These are phyloP conservation scores for Fraxinus sp. DNA, from an alignment of 305 asterid genomes.

Conservation along the genomic window DNA sequence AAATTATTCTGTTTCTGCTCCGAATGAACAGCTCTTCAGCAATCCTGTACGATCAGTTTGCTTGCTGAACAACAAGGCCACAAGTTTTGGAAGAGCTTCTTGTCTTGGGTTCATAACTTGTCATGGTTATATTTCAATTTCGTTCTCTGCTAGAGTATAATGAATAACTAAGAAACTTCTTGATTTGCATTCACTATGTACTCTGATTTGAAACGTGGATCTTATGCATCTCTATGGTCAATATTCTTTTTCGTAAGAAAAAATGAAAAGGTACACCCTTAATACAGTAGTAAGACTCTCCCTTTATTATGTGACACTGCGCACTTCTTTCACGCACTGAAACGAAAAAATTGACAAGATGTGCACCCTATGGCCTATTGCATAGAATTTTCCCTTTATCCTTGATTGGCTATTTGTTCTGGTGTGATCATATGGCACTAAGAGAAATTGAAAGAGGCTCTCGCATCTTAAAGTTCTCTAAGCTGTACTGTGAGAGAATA, in stretches of 20 bases:
- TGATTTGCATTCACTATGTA: neutral
- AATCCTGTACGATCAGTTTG: constrained; percentile 15
- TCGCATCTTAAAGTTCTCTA: neutral
- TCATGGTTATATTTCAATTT: neutral
- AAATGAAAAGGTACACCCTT: neutral
- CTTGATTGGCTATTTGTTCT: neutral
- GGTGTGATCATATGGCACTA: neutral
- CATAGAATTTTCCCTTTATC: neutral
- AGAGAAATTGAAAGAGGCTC: neutral
- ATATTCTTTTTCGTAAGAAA: neutral
- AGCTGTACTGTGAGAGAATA: neutral
- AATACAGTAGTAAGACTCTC: neutral
- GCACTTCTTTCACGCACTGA: neutral
- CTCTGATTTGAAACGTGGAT: neutral
- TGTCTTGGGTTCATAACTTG: neutral
- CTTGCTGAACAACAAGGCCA: neutral
- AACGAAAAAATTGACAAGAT: neutral
- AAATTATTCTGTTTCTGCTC: constrained; percentile 9
- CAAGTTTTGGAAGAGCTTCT: neutral
- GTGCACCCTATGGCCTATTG: neutral
- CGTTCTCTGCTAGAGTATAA: neutral
- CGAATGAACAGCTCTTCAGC: constrained; percentile 2
- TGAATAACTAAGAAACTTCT: neutral
- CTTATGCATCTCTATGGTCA: neutral
- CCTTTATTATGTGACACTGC: neutral